Evolutionary conservation across 164 flowering plant genomes (phyloP), one percentile per base, ranked within the genome.

Genomic region (Tetrastigma voinierianum): DNA sequence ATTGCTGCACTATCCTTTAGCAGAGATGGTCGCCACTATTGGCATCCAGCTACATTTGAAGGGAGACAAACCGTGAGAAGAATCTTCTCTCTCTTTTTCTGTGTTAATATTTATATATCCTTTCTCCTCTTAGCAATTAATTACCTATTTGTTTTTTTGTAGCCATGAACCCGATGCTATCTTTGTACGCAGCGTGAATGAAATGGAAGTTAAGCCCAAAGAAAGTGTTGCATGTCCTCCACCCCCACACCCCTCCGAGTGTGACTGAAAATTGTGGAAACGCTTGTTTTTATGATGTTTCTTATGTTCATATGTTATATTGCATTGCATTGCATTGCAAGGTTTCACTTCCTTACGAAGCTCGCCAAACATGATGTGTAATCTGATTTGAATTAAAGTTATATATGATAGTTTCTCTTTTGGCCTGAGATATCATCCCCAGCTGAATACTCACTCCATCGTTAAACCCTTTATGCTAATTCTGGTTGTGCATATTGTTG

Each of bases 131-230:
- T 32, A 32, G 40, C 40, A 18, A 63, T 25, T 44, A 43, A 20
- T 62, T 47, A 16, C 61, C 9, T 74, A 1, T 77, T 43, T 20
- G 3, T 72, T 71, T 70, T 72, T 71, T 70, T 86, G 83, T 90
- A 95, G 97, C 11, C 99, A 95, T 66, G 98, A 95, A 71, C 94
- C 91, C 15, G 98, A 92, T 82, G 82, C 97, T 24, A 90, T 95
- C 24, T 92, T 72, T 44, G 86, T 95, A 5, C 94, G 97, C n/a
- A 84, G 83, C 56, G 86, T 92, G 48, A 92, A 92, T 74, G 97
- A 95, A 76, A 82, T 90, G 32, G 98, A 95, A 74, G 97, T 92
- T 51, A 95, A 95, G 74, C 97, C 97, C 97, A 52, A 95, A 95
- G 80, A 95, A 90, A 77, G 87, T 74, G 40, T 32, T 80, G 77